These are phyloP conservation scores for Aureobasidium sp. DNA, from an alignment of 2,329 filamentous ascomycete species.

Conservation along the genomic window DNA sequence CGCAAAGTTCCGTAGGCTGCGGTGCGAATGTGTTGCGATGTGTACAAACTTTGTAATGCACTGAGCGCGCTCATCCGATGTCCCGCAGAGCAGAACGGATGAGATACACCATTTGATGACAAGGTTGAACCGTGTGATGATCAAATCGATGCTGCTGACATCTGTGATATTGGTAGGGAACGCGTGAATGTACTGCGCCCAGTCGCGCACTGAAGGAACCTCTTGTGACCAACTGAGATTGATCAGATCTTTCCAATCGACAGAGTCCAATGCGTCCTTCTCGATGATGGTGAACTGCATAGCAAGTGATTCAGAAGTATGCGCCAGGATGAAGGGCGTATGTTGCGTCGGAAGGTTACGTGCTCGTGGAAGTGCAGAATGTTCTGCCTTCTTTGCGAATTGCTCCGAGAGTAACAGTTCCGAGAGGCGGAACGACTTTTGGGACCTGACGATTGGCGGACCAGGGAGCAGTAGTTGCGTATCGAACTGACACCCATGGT, in stretches of 20 bases:
- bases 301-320: constrained; percentile 70
- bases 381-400: constrained; percentile 4
- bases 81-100: constrained; percentile 67
- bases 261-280: constrained; percentile 77
- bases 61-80: constrained; percentile 63
- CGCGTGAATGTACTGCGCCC: constrained; percentile 64
- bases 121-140: constrained; percentile 80
- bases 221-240: constrained; percentile 75
- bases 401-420: constrained; percentile 7
- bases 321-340: constrained; percentile 72
- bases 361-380: constrained; percentile 2
- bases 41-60: constrained; percentile 78
- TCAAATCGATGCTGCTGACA: constrained; percentile 62
- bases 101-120: constrained; percentile 84
- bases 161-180: constrained; percentile 52
- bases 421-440: constrained; percentile 8
- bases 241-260: constrained; percentile 82
- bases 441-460: background rate
- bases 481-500: background rate
- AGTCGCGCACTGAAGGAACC: constrained; percentile 41
- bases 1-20: constrained; percentile 69
- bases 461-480: constrained; percentile 1
- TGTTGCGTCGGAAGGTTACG: constrained; percentile 37
- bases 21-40: constrained; percentile 66
- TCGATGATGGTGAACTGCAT: constrained; percentile 82